A percentile compares a stretch with the other conserved stretches of the same genome.
These are phyloP conservation scores for Penicillium sp. DNA, from an alignment of 2,329 filamentous ascomycete genomes.

Conservation along the genomic window DNA sequence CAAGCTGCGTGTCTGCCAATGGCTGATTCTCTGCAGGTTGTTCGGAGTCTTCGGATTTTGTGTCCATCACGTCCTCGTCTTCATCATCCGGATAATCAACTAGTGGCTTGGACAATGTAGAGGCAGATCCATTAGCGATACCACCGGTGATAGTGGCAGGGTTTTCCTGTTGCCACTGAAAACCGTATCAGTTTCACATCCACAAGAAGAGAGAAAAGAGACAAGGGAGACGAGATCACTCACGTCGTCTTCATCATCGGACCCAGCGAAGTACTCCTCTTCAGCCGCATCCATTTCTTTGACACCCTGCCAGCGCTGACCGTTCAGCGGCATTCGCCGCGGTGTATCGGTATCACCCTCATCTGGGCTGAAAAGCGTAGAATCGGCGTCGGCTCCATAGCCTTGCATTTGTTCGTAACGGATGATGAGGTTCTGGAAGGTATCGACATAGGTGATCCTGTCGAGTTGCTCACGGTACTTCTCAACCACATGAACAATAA, in stretches of 20 bases:
- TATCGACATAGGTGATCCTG: slow-evolving; percentile 73
- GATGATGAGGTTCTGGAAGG: slow-evolving; percentile 69
- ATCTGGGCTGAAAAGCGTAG: slow-evolving; percentile 63
- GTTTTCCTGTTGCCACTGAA: slow-evolving; percentile 35
- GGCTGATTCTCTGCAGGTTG: slow-evolving; percentile 22
- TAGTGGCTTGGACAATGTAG: slow-evolving; percentile 62
- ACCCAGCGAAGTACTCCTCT: slow-evolving; percentile 89
- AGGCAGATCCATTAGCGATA: slow-evolving; percentile 55
- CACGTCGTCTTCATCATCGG: slow-evolving; percentile 74
- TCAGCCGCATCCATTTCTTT: slow-evolving; percentile 80
- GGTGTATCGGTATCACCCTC: slow-evolving; percentile 54
- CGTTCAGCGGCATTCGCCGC: slow-evolving; percentile 48
- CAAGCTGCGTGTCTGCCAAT: slow-evolving; percentile 18
- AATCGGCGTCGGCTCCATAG: slow-evolving; percentile 60
- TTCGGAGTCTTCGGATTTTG: slow-evolving; percentile 37
- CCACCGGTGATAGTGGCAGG: slow-evolving; percentile 30
- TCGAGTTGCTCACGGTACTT: slow-evolving; percentile 74
- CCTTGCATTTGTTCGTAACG: slow-evolving; percentile 75
- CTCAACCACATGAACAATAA: slow-evolving; percentile 78
- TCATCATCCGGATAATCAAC: slow-evolving; percentile 94
- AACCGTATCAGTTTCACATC: neutral
- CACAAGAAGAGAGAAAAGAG: neutral
- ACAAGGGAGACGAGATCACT: slow-evolving; percentile 8
- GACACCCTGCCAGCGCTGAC: slow-evolving; percentile 62
- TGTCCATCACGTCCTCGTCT: slow-evolving; percentile 63